Evolutionary conservation across 164 flowering plant genomes (phyloP).

Genomic region (Echeveria elegans): DNA sequence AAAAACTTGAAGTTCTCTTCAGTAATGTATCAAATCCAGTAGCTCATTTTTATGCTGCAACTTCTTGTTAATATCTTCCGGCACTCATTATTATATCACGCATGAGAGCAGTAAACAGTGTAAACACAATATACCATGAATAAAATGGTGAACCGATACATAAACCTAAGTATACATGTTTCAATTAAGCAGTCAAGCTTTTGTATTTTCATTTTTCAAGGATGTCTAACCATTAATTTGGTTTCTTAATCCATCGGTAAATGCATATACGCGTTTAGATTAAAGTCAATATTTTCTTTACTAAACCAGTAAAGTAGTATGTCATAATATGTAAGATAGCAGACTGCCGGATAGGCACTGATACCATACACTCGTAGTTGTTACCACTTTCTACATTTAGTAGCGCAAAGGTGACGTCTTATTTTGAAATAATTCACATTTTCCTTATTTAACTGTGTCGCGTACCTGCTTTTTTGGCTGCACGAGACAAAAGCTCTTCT

Average conservation of each 20-base stretch:
- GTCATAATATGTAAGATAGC: background rate
- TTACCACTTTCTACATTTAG: background rate
- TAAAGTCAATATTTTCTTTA: background rate
- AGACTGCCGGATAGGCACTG: background rate
- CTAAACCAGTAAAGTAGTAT: background rate
- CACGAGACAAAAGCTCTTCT: conserved; percentile 90
- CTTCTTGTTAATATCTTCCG: background rate
- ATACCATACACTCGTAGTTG: background rate
- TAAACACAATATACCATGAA: background rate
- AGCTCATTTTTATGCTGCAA: background rate
- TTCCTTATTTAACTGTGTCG: background rate
- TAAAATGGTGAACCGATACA: background rate
- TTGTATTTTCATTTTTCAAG: too few species aligned
- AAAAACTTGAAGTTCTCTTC: background rate
- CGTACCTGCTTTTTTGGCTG: conserved; percentile 98
- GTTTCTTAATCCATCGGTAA: background rate
- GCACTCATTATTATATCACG: background rate
- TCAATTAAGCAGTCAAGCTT: background rate
- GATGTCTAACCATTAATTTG: too few species aligned
- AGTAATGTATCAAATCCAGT: background rate
- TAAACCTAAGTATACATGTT: background rate
- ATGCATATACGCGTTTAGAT: too few species aligned
- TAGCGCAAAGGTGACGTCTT: background rate
- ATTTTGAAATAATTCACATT: background rate
- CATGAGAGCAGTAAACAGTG: background rate